Base-by-base conservation (phyloP, 1,139 yeast genomes). In the Suhomyces maxii region DNA sequence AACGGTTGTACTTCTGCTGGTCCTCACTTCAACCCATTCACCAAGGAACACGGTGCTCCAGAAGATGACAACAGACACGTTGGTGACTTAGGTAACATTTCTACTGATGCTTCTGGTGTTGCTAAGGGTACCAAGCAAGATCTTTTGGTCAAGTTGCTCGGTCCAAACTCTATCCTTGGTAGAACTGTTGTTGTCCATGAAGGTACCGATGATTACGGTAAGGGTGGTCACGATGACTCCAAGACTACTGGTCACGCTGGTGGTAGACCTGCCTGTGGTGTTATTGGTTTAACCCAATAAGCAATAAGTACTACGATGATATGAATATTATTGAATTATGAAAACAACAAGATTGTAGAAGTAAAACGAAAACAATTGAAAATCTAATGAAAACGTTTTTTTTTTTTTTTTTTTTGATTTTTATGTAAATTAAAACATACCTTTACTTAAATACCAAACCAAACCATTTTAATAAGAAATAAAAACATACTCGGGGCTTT, bases 1-100 rank as follows among this genome's bases (percentile, higher is more conserved):
- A 91, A 93, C 69, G 98, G 99, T 54, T 91, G 98, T 77, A 90
- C 97, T 52, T 89, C 97, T 56, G 98, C 99, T 48, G 99, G 99
- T 63, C 97, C 97, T 51, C 99, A 93, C 76, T 91, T 89, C 84
- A 93, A 93, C 82, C 98, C 98, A 57, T 87, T 86, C 69, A 77
- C 81, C 58, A 85, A 86, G 78, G 81, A 83, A 58, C 99, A 93
- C 71, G 99, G 99, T 73, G 90, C 95, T 51, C 97, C 97, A 70
- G 84, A 83, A 63, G 96, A 86, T 64, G 89, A 82, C 58, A 75
- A 65, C 60, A 88, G 99, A 79, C 99, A 93, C 75, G 96, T 88
- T 63, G 99, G 99, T 71, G 99, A 93, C 72, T 78, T 93, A 71
- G 99, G 98, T 69, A 93, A 93, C 82, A 77, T 93, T 69, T 67